A percentile compares a stretch with the other conserved stretches of the same genome.
Conservation (phyloP, 192 early-diverging fungal species). For the Allomyces macrogynus region DNA sequence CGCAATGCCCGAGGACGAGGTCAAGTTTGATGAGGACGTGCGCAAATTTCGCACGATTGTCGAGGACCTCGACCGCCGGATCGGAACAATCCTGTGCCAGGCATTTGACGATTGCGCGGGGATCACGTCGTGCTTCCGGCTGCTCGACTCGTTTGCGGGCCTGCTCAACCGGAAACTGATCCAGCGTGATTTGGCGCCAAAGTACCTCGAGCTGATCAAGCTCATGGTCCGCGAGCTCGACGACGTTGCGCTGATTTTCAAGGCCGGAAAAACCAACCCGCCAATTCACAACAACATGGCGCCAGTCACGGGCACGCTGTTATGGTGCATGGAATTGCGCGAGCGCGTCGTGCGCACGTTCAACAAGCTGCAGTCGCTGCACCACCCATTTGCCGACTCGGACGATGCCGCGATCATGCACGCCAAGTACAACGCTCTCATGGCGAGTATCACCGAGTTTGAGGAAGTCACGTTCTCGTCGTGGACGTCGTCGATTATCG, state of each 20-base stretch:
- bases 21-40: conserved; percentile 30
- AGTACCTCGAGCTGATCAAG: conserved; percentile 32
- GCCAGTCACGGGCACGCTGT: conserved; percentile 37
- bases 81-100: conserved; percentile 38
- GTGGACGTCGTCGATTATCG: conserved; percentile 34
- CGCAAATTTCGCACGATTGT: conserved; percentile 30
- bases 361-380: conserved; percentile 41
- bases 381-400: conserved; percentile 28
- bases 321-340: conserved; percentile 38
- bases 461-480: conserved; percentile 23
- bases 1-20: conserved; percentile 1
- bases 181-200: conserved; percentile 33
- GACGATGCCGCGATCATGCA: conserved; percentile 31
- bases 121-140: conserved; percentile 29
- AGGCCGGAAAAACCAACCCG: conserved; percentile 24
- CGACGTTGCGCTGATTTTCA: conserved; percentile 26
- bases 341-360: conserved; percentile 33
- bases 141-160: conserved; percentile 39
- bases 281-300: conserved; percentile 51
- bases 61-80: conserved; percentile 35
- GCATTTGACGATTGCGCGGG: conserved; percentile 41
- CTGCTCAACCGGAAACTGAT: conserved; percentile 29
- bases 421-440: conserved; percentile 27
- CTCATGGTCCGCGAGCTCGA: conserved; percentile 35
- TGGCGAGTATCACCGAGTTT: conserved; percentile 25